Evolutionary conservation across 2,329 filamentous ascomycete genomes (phyloP), one percentile per base, ranked within the genome.

Genomic region (Botrytis paeoniae): DNA sequence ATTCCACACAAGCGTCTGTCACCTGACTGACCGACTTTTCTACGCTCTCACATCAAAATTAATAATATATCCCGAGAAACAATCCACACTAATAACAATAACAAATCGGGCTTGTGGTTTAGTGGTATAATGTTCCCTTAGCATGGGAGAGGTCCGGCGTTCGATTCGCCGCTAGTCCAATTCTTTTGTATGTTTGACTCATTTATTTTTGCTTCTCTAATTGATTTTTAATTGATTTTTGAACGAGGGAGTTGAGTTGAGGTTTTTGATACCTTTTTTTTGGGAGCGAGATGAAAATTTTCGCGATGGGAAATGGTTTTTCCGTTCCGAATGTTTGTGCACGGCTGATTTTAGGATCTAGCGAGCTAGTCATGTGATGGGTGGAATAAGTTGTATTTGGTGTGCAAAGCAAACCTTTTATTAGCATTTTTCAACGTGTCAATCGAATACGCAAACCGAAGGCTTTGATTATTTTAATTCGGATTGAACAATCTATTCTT

Each of bases 131-230:
- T 45, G 43, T 45, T 45, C 43, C 43, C 43, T 45, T 45, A 45
- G 43, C 43, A 45, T 45, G 43, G 43, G 43, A 45, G 43, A 45
- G 43, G 43, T 45, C 43, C 43, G 43, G 48, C 10, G 25, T 51
- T 51, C 12, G 25, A n/a, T n/a, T n/a, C 25, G 10, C 48, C 48
- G 12, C 25, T 51, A 51, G 25, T 51, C 48, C 48, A 51, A 3
- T n/a, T 2, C 5, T n/a, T 51, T n/a, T 14, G 4, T 1, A 14
- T 1, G 0, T 51, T 14, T 6, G 5, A 6, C 14, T 12, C 4
- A 51, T 51, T 1, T 25, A 5, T 20, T 45, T 45, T 45, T 45
- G 18, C 20, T 45, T 7, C 22, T 20, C 12, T 25, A 6, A 25
- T n/a, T n/a, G 48, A n/a, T 51, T 51, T 48, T 51, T 25, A 3